A percentile compares a stretch with the other conserved stretches of the same genome.
Evolutionary conservation across 2,329 filamentous ascomycete species (phyloP).

Genomic region (Atkinsonella texensis): DNA sequence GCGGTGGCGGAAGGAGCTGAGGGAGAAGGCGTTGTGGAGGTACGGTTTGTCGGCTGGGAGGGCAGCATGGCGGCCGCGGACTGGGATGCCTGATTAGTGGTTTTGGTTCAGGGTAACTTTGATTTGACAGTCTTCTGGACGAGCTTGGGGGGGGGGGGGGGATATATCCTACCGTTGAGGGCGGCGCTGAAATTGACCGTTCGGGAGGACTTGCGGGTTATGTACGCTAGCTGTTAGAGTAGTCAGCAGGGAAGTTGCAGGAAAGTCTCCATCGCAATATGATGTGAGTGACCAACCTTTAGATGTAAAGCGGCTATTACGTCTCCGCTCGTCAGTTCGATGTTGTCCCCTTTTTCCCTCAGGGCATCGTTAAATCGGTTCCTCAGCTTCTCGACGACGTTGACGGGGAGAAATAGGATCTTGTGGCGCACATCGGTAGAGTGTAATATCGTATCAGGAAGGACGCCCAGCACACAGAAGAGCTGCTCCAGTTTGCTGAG

Average conservation of each 20-base stretch:
- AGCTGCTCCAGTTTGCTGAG: not conserved
- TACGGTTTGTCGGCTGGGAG: slow-evolving; percentile 7
- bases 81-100: not conserved
- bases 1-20: slow-evolving; percentile 1
- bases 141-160: too few relatives aligned
- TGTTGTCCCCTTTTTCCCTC: slow-evolving; percentile 2
- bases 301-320: not conserved
- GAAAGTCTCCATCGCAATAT: not conserved
- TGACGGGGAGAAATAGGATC: not conserved
- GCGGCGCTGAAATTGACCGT: not conserved
- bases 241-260: too few relatives aligned
- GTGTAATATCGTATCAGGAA: not conserved
- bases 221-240: not conserved
- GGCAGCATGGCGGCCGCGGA: slow-evolving; percentile 8
- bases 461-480: not conserved
- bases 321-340: slow-evolving; percentile 7
- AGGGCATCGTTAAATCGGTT: not conserved
- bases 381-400: not conserved
- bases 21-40: slow-evolving; percentile 11
- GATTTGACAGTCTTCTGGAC: not conserved
- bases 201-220: not conserved
- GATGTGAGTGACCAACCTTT: not conserved
- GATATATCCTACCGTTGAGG: not conserved
- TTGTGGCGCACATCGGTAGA: not conserved
- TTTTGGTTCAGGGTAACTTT: not conserved